Evolutionary conservation across 805 yeast species (phyloP).

Genomic region (Kodamaea jinghongensis): DNA sequence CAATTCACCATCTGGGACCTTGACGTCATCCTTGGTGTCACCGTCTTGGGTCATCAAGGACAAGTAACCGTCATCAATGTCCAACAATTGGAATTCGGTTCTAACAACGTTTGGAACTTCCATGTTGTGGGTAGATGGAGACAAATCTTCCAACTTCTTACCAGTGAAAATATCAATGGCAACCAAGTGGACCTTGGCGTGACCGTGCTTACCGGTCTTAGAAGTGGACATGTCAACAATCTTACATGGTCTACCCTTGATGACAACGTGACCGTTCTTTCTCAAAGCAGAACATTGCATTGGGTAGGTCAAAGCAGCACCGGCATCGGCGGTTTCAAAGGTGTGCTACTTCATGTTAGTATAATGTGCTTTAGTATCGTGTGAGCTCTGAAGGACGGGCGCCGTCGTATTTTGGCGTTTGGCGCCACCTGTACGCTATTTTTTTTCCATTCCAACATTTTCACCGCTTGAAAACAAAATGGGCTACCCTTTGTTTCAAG

Average conservation of each 20-base stretch:
- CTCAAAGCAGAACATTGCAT: constrained; percentile 99
- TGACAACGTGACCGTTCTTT: constrained; percentile 98
- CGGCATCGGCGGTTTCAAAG: constrained; percentile 98
- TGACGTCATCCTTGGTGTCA: constrained; percentile 98
- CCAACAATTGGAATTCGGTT: constrained; percentile 94
- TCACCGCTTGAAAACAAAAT: too few species aligned
- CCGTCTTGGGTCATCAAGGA: constrained; percentile 96
- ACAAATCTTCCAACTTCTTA: constrained; percentile 99
- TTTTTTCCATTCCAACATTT: too few species aligned
- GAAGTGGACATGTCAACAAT: constrained; percentile 99
- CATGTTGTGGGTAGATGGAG: constrained; percentile 99
- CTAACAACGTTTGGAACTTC: constrained; percentile 98
- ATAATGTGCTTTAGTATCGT: too few species aligned
- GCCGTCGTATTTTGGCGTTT: too few species aligned
- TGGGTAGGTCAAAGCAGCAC: constrained; percentile 98
- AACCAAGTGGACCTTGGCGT: constrained; percentile 99
- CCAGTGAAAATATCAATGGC: constrained; percentile 98
- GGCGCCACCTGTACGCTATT: too few species aligned
- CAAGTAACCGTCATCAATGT: constrained; percentile 97
- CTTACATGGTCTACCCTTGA: constrained; percentile 99
- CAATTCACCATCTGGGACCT: constrained; percentile 96
- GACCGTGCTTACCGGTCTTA: constrained; percentile 99
- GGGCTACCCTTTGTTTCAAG: too few species aligned
- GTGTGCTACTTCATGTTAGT: constrained; percentile 61
- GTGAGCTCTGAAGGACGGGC: too few species aligned